Conservation (phyloP, 768 basidiomycete species). For the Agaricus blazei region DNA sequence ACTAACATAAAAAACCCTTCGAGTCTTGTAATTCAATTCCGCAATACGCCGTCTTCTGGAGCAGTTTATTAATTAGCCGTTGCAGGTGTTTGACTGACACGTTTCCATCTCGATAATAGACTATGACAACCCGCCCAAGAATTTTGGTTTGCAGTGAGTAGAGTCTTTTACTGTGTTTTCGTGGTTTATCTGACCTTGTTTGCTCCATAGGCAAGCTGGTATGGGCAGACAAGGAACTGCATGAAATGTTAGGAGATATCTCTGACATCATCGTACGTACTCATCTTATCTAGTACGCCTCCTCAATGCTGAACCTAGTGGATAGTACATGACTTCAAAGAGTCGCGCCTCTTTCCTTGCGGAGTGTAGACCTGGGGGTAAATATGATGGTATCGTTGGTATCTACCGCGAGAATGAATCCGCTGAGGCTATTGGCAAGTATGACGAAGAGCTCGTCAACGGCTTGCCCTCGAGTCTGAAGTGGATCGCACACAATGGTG, state of each 20-base stretch:
- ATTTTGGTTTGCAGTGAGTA: conserved; percentile 35
- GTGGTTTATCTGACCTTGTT: background rate
- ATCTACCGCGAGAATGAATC: conserved; percentile 79
- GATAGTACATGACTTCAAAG: conserved; percentile 46
- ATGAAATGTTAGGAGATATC: conserved; percentile 57
- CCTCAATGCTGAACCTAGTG: background rate
- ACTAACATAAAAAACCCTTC: background rate
- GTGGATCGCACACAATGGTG: conserved; percentile 91
- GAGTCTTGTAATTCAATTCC: background rate
- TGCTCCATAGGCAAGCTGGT: conserved; percentile 52
- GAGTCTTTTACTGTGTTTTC: background rate
- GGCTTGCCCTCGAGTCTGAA: conserved; percentile 63
- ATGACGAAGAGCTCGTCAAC: conserved; percentile 74
- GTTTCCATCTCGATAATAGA: background rate
- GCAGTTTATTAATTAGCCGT: conserved; percentile 3
- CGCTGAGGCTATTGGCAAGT: conserved; percentile 60
- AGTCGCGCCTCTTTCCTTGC: conserved; percentile 66
- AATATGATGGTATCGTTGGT: conserved; percentile 67
- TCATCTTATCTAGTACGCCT: background rate
- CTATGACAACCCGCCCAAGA: conserved; percentile 23
- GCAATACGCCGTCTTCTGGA: background rate
- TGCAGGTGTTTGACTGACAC: background rate
- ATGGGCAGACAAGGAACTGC: conserved; percentile 77
- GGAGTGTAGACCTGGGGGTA: conserved; percentile 58
- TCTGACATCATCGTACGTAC: conserved; percentile 73